Conservation (phyloP, 805 yeast species). For the Yueomyces sinensis region DNA sequence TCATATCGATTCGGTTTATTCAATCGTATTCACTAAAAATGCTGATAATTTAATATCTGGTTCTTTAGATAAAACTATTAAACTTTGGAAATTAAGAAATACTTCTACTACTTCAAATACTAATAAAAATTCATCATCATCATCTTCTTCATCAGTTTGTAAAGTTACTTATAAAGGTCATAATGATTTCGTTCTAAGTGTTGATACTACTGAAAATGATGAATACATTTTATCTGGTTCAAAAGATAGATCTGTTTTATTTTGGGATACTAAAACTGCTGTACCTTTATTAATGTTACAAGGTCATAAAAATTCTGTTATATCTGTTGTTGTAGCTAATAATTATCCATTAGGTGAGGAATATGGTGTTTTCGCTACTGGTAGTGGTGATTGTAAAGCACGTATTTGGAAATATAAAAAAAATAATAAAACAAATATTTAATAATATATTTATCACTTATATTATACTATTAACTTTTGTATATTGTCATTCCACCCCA, state of each 20-base stretch:
- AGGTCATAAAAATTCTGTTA: constrained; percentile 93
- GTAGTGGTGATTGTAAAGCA: constrained; percentile 95
- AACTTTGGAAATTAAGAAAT: constrained; percentile 80
- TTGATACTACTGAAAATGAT: constrained; percentile 87
- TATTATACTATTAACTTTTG: no score
- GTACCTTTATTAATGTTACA: constrained; percentile 90
- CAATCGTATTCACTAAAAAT: constrained; percentile 84
- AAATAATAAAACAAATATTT: no score
- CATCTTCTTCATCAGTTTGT: constrained; percentile 41
- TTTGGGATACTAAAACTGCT: constrained; percentile 91
- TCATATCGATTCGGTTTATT: constrained; percentile 90
- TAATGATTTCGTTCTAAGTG: constrained; percentile 88
- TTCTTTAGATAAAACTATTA: constrained; percentile 88
- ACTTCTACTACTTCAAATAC: background rate
- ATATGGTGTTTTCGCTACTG: constrained; percentile 87
- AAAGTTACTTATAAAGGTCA: constrained; percentile 93
- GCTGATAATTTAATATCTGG: constrained; percentile 92
- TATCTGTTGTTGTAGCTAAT: constrained; percentile 85
- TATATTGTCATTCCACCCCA: no score
- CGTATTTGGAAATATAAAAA: constrained; percentile 82
- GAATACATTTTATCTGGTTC: constrained; percentile 89
- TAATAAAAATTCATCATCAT: constrained; percentile 12
- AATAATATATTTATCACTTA: no score
- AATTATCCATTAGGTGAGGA: constrained; percentile 44
- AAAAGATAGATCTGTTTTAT: constrained; percentile 91